Evolutionary conservation across 164 flowering plant genomes (phyloP).

Genomic region (Vitis rupestris): DNA sequence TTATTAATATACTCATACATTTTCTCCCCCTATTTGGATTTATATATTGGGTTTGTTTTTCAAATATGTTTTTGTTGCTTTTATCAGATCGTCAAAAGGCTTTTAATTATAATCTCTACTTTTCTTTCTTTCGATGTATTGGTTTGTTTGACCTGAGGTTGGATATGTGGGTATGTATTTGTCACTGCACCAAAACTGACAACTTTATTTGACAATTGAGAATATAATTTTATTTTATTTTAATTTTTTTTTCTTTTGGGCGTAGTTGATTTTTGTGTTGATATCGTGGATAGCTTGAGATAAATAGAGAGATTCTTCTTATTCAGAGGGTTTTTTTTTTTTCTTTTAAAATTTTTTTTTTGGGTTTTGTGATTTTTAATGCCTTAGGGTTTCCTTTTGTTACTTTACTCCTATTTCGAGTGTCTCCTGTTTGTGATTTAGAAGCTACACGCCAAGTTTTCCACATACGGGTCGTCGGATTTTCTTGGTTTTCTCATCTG

Average conservation of each 20-base stretch:
- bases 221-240: slow-evolving; percentile 8
- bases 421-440: slow-evolving; percentile 19
- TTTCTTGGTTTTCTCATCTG: slow-evolving; percentile 21
- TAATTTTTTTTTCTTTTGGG: slow-evolving; percentile 4
- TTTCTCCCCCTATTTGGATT: neutral
- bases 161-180: slow-evolving; percentile 5
- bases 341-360: neutral
- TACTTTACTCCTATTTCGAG: slow-evolving; percentile 16
- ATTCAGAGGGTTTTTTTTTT: neutral
- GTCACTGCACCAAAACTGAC: slow-evolving; percentile 17
- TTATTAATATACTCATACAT: neutral
- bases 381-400: slow-evolving; percentile 36
- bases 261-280: slow-evolving; percentile 16
- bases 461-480: slow-evolving; percentile 10
- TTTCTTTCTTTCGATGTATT: slow-evolving; percentile 3
- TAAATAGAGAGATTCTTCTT: slow-evolving; percentile 9
- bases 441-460: slow-evolving; percentile 15
- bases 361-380: slow-evolving; percentile 18
- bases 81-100: slow-evolving; percentile 18
- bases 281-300: neutral
- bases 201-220: slow-evolving; percentile 20
- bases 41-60: slow-evolving; percentile 3
- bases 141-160: slow-evolving; percentile 24
- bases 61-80: slow-evolving; percentile 5
- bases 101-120: slow-evolving; percentile 7